Base-by-base conservation (phyloP, 352 stramenopile species). In the Globisporangium okanoganense region DNA sequence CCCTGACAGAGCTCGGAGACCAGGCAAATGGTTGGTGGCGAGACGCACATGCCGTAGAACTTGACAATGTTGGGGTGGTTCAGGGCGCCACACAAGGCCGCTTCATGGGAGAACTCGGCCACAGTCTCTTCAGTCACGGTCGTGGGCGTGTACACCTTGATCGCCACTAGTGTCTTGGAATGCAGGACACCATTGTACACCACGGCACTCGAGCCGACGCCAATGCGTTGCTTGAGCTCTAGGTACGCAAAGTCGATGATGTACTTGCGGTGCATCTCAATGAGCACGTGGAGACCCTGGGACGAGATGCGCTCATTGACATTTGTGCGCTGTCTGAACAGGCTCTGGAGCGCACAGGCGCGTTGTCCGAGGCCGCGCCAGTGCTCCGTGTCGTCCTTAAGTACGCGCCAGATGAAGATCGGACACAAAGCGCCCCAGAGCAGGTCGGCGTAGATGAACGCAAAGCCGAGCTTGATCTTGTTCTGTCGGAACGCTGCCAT, bases 21-120 rank as follows among this genome's bases (percentile, higher is more conserved):
- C 2, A 93, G 52, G 40, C 79, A 90, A 33, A 93, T 85, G 12
- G 81, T 89, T 3, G 84, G 80, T n/a, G 82, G 82, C 24, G 69
- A 87, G 14, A 94, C 77, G 55, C 85, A 94, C 76, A 94, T 87
- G 29, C 82, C 85, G 56, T 89, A 87, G 64, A 94, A 94, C 58
- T 74, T 79, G 60, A 90, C 77, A 49, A 94, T 82, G 62, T 94
- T 94, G 1, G 85, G 79, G 55, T 93, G 84, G 36, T 84, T 69
- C 6, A 93, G 69, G 20, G 79, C 72, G 7, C 78, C 76, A 61
- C 79, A 94, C 10, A 94, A 63, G 3, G 81, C 85, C 16, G 82
- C 85, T 57, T 92, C 85, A 29, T 94, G 82, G 5, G 82, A 92
- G 54, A 92, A 94, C 56, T 84, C 80, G n/a, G 79, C 80, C 35